A percentile compares a stretch with the other conserved stretches of the same genome.
Evolutionary conservation across 2,329 filamentous ascomycete species (phyloP).

Genomic region (Purpureocillium takamizusanense): DNA sequence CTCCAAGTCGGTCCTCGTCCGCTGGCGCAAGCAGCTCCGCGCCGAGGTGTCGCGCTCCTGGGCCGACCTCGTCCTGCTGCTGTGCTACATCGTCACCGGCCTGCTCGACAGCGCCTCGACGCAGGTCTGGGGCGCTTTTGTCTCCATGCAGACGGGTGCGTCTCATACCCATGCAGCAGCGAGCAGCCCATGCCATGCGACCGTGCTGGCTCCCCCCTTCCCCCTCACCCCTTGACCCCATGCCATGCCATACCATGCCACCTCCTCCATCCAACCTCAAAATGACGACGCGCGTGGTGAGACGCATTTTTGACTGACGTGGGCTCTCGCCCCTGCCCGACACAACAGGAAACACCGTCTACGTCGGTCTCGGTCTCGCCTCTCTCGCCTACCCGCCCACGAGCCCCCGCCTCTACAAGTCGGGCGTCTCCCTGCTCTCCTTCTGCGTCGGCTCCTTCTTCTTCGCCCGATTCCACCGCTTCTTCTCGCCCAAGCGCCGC

Average conservation of each 20-base stretch:
- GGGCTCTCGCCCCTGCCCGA: no score
- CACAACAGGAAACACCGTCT: conserved; percentile 72
- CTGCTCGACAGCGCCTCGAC: conserved; percentile 69
- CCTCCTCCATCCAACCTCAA: no score
- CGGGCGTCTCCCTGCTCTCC: conserved; percentile 56
- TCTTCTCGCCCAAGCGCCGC: conserved; percentile 49
- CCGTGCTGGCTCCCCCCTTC: no score
- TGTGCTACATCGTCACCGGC: conserved; percentile 70
- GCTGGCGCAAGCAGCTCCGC: conserved; percentile 24
- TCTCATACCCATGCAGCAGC: no score
- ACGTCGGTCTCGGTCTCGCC: conserved; percentile 65
- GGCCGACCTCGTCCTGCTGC: conserved; percentile 60
- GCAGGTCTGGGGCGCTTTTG: conserved; percentile 71
- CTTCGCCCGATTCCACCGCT: conserved; percentile 61
- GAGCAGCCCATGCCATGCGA: no score
- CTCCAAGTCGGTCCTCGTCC: conserved; percentile 10
- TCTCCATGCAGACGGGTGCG: conserved; percentile 73
- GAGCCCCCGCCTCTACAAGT: conserved; percentile 38
- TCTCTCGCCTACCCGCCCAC: conserved; percentile 30
- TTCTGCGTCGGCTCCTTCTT: conserved; percentile 67
- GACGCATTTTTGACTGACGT: no score
- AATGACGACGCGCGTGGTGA: no score
- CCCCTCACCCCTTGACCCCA: no score
- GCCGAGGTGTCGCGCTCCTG: conserved; percentile 48
- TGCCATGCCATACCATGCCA: no score